Percentiles rank a stretch among this genome's conserved stretches.
These are phyloP conservation scores for Salvia hispanica DNA, from an alignment of 257 asterid species.

Conservation along the genomic window DNA sequence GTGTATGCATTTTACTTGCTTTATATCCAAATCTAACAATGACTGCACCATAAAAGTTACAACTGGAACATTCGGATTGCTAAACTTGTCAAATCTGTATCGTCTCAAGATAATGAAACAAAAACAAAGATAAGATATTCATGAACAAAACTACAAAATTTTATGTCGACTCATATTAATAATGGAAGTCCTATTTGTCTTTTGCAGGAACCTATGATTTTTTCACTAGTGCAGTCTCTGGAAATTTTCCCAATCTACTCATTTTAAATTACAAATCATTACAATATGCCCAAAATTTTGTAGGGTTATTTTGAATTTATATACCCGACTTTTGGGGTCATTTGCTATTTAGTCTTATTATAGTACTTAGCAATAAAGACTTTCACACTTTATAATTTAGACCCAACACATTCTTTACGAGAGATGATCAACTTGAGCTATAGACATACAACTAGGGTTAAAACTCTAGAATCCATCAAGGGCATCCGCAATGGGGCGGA, in stretches of 20 bases:
- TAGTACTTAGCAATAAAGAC: no score
- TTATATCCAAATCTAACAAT: constrained; percentile 9
- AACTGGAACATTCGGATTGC: not conserved
- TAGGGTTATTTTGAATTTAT: no score
- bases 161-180: not conserved
- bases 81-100: not conserved
- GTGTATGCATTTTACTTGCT: not conserved
- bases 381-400: no score
- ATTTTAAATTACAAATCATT: not conserved
- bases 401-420: no score
- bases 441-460: no score
- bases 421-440: no score
- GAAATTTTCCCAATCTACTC: not conserved
- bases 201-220: not conserved
- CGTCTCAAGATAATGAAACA: not conserved
- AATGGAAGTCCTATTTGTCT: not conserved
- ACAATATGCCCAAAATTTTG: not conserved
- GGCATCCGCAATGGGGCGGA: no score
- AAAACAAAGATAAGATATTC: not conserved
- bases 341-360: no score
- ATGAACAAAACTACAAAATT: not conserved
- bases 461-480: no score
- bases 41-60: not conserved
- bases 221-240: not conserved
- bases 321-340: no score